Percentiles rank a stretch among this genome's conserved stretches.
phyloP scores from a whole-genome alignment of 495 filamentous ascomycete genomes.

The Neurospora terricola region DNA sequence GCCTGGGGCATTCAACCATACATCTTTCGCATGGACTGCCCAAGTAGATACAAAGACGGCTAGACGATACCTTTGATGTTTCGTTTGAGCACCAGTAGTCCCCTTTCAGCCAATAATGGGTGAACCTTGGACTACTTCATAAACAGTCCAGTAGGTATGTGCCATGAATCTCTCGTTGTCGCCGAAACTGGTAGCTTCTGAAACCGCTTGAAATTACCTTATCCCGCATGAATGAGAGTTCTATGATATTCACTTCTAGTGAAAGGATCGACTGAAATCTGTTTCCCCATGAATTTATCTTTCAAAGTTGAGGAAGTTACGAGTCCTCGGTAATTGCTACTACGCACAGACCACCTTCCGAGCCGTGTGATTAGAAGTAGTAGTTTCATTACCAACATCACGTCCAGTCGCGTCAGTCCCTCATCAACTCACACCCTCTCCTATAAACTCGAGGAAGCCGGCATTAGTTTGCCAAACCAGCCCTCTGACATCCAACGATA shows the following conservation, averaged over 20 bases:
- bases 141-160: not conserved
- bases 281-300: not conserved
- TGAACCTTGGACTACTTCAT: not conserved
- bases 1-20: not conserved
- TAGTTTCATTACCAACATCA: not conserved
- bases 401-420: not conserved
- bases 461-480: not conserved
- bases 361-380: not conserved
- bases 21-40: not conserved
- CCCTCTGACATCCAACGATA: not conserved
- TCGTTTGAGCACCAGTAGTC: not conserved
- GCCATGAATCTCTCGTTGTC: not conserved
- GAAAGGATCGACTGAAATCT: not conserved
- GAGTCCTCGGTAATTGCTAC: not conserved
- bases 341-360: not conserved
- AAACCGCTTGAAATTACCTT: not conserved
- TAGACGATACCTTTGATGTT: not conserved
- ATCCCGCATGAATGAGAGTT: not conserved
- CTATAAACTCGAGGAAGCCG: not conserved
- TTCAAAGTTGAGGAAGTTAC: not conserved
- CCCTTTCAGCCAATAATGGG: not conserved
- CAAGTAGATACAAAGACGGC: not conserved
- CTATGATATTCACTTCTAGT: not conserved
- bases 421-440: not conserved
- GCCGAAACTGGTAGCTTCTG: not conserved